Percentiles rank a stretch among this genome's conserved stretches.
Conservation (phyloP, 768 basidiomycete species). For the Psilocybe subaeruginosa region DNA sequence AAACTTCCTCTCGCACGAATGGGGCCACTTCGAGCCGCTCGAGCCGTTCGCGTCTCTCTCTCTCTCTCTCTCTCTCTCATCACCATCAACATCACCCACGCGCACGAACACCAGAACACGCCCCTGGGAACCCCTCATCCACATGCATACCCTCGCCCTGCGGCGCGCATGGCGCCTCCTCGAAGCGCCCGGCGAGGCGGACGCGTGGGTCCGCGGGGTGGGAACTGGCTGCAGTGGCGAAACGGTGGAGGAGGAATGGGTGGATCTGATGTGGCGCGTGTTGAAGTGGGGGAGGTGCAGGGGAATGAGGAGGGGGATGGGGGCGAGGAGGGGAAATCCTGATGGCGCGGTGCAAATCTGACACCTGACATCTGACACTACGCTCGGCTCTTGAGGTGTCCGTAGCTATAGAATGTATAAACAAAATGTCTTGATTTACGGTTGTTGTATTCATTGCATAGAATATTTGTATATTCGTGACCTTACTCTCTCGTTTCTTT, state of each 20-base stretch:
- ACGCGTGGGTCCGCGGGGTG: slow-evolving; percentile 10
- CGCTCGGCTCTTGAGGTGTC: too few relatives aligned
- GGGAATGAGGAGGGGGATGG: neutral
- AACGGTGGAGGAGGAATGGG: slow-evolving; percentile 14
- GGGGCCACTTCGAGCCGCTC: too few relatives aligned
- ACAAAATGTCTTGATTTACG: too few relatives aligned
- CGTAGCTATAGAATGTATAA: too few relatives aligned
- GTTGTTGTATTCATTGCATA: too few relatives aligned
- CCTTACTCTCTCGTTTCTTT: too few relatives aligned
- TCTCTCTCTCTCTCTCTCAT: slow-evolving; percentile 16
- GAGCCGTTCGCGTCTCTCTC: slow-evolving; percentile 17
- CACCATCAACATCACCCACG: slow-evolving; percentile 11
- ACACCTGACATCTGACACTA: too few relatives aligned
- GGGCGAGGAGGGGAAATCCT: neutral
- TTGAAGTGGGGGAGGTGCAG: slow-evolving; percentile 8
- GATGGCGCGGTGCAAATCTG: too few relatives aligned
- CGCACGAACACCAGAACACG: too few relatives aligned
- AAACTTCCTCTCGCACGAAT: too few relatives aligned
- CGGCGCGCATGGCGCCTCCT: slow-evolving; percentile 8
- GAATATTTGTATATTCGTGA: too few relatives aligned
- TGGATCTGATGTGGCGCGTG: slow-evolving; percentile 10
- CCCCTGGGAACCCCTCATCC: slow-evolving; percentile 4
- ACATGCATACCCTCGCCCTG: neutral
- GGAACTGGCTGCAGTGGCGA: neutral
- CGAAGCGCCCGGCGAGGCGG: slow-evolving; percentile 3